Evolutionary conservation across 208 protist species (phyloP).

Genomic region (Trypanosoma caninum): DNA sequence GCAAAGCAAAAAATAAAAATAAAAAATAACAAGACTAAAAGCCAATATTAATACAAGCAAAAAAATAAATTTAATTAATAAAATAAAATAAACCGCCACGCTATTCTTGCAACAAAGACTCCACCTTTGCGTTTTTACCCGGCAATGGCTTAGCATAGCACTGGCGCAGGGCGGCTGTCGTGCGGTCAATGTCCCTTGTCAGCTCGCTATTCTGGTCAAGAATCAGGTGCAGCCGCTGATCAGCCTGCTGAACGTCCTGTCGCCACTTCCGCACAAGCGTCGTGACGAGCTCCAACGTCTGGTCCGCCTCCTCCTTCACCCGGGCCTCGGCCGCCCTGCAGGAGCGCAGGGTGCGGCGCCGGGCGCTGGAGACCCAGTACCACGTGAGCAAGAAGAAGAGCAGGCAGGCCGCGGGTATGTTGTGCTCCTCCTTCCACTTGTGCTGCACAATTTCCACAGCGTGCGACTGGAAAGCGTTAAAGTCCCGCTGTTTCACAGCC

Average conservation of each 20-base stretch:
- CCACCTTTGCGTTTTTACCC: not conserved
- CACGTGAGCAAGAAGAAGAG: constrained; percentile 56
- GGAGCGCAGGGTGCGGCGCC: constrained; percentile 56
- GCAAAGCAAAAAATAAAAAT: constrained; percentile 5
- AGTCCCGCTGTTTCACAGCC: constrained; percentile 61
- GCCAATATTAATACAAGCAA: not conserved
- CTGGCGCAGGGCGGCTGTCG: constrained; percentile 72
- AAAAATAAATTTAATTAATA: not conserved
- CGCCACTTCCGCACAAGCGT: constrained; percentile 58
- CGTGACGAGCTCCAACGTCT: constrained; percentile 51
- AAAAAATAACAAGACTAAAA: no score
- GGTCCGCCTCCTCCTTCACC: constrained; percentile 50
- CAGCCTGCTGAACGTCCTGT: constrained; percentile 46
- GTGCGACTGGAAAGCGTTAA: constrained; percentile 53
- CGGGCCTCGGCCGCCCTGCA: constrained; percentile 40
- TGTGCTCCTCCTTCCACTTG: constrained; percentile 71
- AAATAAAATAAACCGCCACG: not conserved
- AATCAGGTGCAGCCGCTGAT: constrained; percentile 70
- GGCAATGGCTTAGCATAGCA: constrained; percentile 47
- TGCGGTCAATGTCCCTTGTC: constrained; percentile 74
- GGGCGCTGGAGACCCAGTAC: constrained; percentile 66
- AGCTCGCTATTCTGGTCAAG: constrained; percentile 82
- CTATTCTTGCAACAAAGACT: not conserved
- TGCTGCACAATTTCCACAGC: constrained; percentile 60
- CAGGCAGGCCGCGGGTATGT: constrained; percentile 48